These are phyloP conservation scores for Tricholoma terreum DNA, from an alignment of 768 basidiomycete species.

Conservation along the genomic window DNA sequence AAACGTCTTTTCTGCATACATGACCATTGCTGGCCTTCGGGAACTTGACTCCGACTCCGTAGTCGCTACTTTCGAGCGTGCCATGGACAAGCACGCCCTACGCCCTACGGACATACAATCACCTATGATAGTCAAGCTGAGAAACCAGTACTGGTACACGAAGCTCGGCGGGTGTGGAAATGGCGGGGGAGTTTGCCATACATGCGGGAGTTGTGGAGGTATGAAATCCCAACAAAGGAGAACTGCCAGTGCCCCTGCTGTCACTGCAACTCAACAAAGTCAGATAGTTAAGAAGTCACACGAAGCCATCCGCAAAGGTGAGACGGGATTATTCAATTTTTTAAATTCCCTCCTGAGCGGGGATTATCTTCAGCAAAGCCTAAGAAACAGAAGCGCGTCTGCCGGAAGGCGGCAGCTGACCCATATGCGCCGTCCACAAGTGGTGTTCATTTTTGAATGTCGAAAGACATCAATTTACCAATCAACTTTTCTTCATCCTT, in stretches of 20 bases:
- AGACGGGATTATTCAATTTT: neutral
- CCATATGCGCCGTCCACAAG: constrained; percentile 10
- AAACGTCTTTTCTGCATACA: constrained; percentile 13
- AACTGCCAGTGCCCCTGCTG: neutral
- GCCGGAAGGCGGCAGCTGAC: constrained; percentile 1
- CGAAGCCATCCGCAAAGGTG: neutral
- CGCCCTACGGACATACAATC: constrained; percentile 10
- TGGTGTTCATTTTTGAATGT: neutral
- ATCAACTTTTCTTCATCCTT: neutral
- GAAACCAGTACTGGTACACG: constrained; percentile 18
- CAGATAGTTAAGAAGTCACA: neutral
- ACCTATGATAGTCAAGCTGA: constrained; percentile 11
- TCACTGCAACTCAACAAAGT: neutral
- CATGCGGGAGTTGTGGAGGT: constrained; percentile 13
- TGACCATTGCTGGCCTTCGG: constrained; percentile 14
- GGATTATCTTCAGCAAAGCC: neutral
- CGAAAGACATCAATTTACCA: neutral
- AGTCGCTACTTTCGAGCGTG: constrained; percentile 15
- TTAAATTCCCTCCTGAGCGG: neutral
- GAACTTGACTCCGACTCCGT: constrained; percentile 5
- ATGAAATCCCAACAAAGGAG: constrained; percentile 1
- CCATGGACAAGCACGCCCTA: constrained; percentile 15
- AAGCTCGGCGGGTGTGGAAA: constrained; percentile 16
- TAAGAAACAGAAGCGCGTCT: constrained; percentile 6
- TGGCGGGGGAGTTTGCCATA: constrained; percentile 8